These are phyloP conservation scores for Psophocarpus tetragonolobus DNA, from an alignment of 306 rosid species.

Conservation along the genomic window DNA sequence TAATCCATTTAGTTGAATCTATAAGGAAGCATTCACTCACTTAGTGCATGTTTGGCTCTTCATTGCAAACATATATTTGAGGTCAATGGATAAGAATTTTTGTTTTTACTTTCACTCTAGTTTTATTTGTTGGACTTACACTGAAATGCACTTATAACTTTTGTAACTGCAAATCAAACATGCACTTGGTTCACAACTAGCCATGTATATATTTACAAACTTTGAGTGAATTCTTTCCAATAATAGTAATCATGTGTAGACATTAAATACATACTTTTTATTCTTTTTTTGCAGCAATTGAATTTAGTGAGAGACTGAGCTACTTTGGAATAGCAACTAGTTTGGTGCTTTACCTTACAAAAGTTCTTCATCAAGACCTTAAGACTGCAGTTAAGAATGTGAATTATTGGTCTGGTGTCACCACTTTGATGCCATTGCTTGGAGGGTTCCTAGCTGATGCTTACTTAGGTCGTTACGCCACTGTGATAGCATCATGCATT, in stretches of 20 bases:
- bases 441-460: constrained; percentile 97
- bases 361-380: constrained; percentile 74
- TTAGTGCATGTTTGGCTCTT: too few relatives aligned
- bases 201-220: not conserved
- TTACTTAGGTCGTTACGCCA: constrained; percentile 75
- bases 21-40: not conserved
- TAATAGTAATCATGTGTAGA: not conserved
- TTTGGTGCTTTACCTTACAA: constrained; percentile 73
- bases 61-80: too few relatives aligned
- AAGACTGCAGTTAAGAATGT: constrained; percentile 82
- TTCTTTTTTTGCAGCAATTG: constrained; percentile 62
- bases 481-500: constrained; percentile 62
- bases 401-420: constrained; percentile 91
- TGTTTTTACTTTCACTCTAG: too few relatives aligned
- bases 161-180: too few relatives aligned
- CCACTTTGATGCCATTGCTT: constrained; percentile 80
- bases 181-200: not conserved
- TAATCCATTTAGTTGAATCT: not conserved
- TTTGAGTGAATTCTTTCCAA: not conserved
- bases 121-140: too few relatives aligned
- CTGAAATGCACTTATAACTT: too few relatives aligned
- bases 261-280: not conserved
- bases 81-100: too few relatives aligned
- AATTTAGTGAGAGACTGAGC: constrained; percentile 93
- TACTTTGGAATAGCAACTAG: constrained; percentile 87